Conservation (phyloP, 169 alveolate species). For the Perkinsus marinus region DNA sequence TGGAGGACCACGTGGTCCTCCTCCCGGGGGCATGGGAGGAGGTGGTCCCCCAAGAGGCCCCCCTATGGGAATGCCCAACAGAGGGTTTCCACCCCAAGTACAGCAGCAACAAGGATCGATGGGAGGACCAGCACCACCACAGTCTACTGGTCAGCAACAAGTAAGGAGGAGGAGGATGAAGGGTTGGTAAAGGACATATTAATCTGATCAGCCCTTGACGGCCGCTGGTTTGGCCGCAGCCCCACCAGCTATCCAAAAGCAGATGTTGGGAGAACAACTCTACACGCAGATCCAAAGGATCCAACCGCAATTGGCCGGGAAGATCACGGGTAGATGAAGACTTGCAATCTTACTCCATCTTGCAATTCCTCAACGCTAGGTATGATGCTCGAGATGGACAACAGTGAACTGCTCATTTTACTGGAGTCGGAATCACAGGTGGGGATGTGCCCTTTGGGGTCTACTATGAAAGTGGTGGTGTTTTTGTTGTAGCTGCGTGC, state of each 20-base stretch:
- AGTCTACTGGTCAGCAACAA: background rate
- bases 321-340: conserved; percentile 6
- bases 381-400: conserved; percentile 91
- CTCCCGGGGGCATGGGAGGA: background rate
- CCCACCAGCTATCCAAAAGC: conserved; percentile 76
- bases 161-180: background rate
- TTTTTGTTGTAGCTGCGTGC: conserved; percentile 38
- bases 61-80: background rate
- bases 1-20: background rate
- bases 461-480: background rate
- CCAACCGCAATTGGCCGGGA: conserved; percentile 83
- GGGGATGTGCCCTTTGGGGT: background rate
- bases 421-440: conserved; percentile 66
- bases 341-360: background rate
- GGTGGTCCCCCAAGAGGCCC: background rate
- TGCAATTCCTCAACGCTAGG: conserved; percentile 40
- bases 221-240: conserved; percentile 43
- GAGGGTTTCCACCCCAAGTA: background rate
- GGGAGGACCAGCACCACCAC: background rate
- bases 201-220: background rate
- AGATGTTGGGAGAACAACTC: conserved; percentile 77
- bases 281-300: conserved; percentile 75
- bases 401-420: conserved; percentile 71
- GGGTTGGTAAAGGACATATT: background rate
- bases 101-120: background rate